Evolutionary conservation across 2,329 filamentous ascomycete species (phyloP).

Genomic region (Westerdykella ornata): DNA sequence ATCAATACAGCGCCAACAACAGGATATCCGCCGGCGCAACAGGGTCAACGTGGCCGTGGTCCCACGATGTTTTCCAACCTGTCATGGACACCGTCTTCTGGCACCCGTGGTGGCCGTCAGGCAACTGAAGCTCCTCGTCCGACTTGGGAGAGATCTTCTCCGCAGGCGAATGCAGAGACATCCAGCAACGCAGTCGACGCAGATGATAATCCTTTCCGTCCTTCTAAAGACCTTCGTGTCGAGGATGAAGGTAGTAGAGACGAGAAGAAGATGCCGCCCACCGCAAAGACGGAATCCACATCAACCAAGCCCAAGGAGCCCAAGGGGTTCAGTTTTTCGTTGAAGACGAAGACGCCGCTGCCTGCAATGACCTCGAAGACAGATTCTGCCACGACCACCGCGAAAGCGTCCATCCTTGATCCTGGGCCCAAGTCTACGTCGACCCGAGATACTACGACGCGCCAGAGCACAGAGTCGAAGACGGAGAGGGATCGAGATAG

Average conservation of each 20-base stretch:
- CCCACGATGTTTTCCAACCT: conserved; percentile 56
- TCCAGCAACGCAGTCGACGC: conserved; percentile 42
- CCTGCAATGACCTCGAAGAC: conserved; percentile 47
- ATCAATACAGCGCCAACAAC: conserved; percentile 34
- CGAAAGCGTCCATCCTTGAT: conserved; percentile 40
- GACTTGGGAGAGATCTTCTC: conserved; percentile 8
- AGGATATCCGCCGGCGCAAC: conserved; percentile 40
- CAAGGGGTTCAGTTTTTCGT: conserved; percentile 75
- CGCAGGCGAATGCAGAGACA: conserved; percentile 8
- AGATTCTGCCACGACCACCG: conserved; percentile 37
- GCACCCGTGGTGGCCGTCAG: conserved; percentile 48
- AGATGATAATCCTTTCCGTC: conserved; percentile 55
- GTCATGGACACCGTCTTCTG: conserved; percentile 61
- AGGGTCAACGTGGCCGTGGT: conserved; percentile 50
- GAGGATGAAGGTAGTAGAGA: conserved; percentile 55
- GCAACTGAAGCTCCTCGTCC: conserved; percentile 34
- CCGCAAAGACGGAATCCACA: conserved; percentile 15
- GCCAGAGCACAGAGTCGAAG: conserved; percentile 18
- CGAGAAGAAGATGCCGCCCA: conserved; percentile 49
- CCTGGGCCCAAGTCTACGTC: conserved; percentile 36
- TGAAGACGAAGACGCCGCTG: conserved; percentile 65
- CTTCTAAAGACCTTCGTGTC: conserved; percentile 57
- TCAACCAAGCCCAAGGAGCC: conserved; percentile 31
- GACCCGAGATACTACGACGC: conserved; percentile 20
- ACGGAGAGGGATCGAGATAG: conserved; percentile 17